Conservation (phyloP, 768 basidiomycete species). For the Paxillus ammoniavirescens region DNA sequence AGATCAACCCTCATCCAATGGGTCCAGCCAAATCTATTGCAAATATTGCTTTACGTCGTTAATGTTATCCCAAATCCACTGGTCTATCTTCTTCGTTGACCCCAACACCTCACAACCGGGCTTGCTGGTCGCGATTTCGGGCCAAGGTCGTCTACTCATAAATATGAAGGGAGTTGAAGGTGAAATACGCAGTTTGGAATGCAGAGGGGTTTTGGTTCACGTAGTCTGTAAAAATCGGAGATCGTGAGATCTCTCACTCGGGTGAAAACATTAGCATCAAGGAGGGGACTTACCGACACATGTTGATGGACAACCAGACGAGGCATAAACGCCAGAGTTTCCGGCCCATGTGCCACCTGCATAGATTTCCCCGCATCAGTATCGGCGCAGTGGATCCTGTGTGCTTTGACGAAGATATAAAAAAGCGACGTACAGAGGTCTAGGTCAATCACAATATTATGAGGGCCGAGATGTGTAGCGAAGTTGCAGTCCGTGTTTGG, state of each 20-base stretch:
- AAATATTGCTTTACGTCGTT: too few relatives aligned
- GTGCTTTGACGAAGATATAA: not conserved
- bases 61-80: too few relatives aligned
- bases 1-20: too few relatives aligned
- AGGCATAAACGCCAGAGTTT: slow-evolving; percentile 11
- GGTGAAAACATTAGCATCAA: not conserved
- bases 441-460: slow-evolving; percentile 65
- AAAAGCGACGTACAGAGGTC: slow-evolving; percentile 23
- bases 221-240: slow-evolving; percentile 17
- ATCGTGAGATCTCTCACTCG: not conserved
- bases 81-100: too few relatives aligned
- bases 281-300: slow-evolving; percentile 19
- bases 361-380: not conserved
- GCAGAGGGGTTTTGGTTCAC: slow-evolving; percentile 38
- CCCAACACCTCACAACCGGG: too few relatives aligned
- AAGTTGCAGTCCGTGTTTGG: slow-evolving; percentile 61
- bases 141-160: slow-evolving; percentile 24
- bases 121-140: too few relatives aligned
- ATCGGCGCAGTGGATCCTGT: not conserved
- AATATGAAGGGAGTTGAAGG: slow-evolving; percentile 36
- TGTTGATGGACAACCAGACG: slow-evolving; percentile 27
- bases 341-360: slow-evolving; percentile 31
- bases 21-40: too few relatives aligned
- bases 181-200: slow-evolving; percentile 41
- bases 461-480: slow-evolving; percentile 46